Conservation (phyloP, 306 rosid genomes). For the Psophocarpus tetragonolobus region DNA sequence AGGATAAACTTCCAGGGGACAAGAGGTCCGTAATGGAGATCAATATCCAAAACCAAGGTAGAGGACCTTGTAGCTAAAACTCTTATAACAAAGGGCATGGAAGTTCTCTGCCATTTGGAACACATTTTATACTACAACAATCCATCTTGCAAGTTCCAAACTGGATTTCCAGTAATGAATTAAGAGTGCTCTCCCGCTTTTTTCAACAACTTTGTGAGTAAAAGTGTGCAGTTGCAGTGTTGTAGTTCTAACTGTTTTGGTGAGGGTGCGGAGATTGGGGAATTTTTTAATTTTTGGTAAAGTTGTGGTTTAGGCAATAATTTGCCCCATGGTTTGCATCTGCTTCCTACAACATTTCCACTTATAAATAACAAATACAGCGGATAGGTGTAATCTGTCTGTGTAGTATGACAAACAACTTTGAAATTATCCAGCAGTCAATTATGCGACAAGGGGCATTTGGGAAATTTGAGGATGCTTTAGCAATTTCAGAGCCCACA, state of each 20-base stretch:
- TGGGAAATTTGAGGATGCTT: neutral
- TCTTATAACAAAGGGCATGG: conserved; percentile 84
- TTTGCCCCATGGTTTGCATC: neutral
- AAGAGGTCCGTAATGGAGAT: neutral
- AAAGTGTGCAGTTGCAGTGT: neutral
- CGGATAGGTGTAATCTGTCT: neutral
- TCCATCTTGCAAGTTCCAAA: conserved; percentile 74
- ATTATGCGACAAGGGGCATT: neutral
- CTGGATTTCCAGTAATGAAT: conserved; percentile 85
- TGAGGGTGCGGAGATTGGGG: neutral
- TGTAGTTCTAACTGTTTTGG: neutral
- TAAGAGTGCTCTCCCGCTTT: neutral
- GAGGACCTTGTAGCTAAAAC: conserved; percentile 82
- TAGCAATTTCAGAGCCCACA: neutral
- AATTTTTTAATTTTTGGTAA: neutral
- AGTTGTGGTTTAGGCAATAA: neutral
- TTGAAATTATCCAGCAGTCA: neutral
- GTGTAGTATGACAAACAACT: neutral
- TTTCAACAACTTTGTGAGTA: neutral
- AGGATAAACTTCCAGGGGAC: neutral
- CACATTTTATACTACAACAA: conserved; percentile 85
- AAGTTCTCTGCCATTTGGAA: conserved; percentile 84
- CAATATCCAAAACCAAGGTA: conserved; percentile 29
- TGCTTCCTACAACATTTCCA: neutral
- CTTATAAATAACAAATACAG: neutral